Conservation (phyloP, 2,329 filamentous ascomycete species). For the Verruconis gallopava region DNA sequence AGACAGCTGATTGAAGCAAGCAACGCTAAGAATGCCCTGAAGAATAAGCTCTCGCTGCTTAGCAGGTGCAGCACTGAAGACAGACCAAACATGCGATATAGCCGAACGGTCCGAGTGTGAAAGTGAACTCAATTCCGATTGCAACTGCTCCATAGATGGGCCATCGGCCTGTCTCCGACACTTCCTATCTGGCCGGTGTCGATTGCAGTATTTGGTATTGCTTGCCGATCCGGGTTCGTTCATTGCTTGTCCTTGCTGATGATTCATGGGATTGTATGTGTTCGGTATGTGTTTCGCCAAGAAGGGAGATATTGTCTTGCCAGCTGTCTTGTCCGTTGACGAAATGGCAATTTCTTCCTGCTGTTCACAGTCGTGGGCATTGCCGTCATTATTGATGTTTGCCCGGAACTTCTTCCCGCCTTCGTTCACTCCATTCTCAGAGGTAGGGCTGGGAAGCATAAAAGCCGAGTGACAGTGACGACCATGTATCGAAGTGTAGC, state of each 20-base stretch:
- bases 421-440: slow-evolving; percentile 3
- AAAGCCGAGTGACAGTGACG: neutral
- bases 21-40: slow-evolving; percentile 89
- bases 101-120: neutral
- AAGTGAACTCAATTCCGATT: slow-evolving; percentile 47
- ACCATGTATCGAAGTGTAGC: slow-evolving; percentile 2
- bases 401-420: neutral
- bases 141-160: slow-evolving; percentile 88
- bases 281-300: slow-evolving; percentile 81
- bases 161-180: slow-evolving; percentile 89
- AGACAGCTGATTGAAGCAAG: slow-evolving; percentile 93
- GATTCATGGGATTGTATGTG: slow-evolving; percentile 61
- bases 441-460: slow-evolving; percentile 6
- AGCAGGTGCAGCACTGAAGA: slow-evolving; percentile 88
- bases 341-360: slow-evolving; percentile 6
- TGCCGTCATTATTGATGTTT: neutral
- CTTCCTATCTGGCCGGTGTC: slow-evolving; percentile 86
- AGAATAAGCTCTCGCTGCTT: slow-evolving; percentile 95
- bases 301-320: slow-evolving; percentile 71
- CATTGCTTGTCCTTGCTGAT: slow-evolving; percentile 33
- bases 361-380: slow-evolving; percentile 3
- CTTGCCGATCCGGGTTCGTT: slow-evolving; percentile 33
- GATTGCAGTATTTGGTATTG: slow-evolving; percentile 91
- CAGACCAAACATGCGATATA: slow-evolving; percentile 72
- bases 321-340: slow-evolving; percentile 11